Evolutionary conservation across 1,284 basidiomycete species (phyloP).

Genomic region (Acaromyces ingoldii): DNA sequence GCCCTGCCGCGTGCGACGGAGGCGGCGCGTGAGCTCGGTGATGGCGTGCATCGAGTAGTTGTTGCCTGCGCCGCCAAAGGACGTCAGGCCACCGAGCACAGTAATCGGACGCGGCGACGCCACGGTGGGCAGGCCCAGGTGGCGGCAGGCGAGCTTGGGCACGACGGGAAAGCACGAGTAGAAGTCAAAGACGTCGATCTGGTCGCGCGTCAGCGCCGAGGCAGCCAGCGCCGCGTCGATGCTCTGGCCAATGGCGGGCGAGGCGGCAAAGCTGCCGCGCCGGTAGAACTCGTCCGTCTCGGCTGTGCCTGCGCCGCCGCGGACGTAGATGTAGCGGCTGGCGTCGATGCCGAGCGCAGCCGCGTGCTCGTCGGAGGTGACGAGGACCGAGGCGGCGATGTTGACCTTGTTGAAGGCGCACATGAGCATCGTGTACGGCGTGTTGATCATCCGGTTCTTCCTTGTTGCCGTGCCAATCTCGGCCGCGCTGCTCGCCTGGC

Average conservation of each 20-base stretch:
- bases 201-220: neutral
- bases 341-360: neutral
- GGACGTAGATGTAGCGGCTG: neutral
- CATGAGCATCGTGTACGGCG: slow-evolving; percentile 4
- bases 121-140: neutral
- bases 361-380: neutral
- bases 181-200: slow-evolving; percentile 5
- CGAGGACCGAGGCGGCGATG: neutral
- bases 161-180: slow-evolving; percentile 6
- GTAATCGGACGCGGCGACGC: neutral
- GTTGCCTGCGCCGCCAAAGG: slow-evolving; percentile 5
- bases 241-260: neutral
- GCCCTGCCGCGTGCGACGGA: neutral
- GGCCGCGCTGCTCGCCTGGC: neutral
- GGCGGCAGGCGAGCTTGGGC: neutral
- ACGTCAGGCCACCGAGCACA: neutral
- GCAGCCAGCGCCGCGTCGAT: slow-evolving; percentile 3
- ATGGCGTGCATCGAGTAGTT: slow-evolving; percentile 7
- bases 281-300: slow-evolving; percentile 6
- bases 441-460: neutral
- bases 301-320: slow-evolving; percentile 2
- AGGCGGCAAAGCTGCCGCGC: neutral
- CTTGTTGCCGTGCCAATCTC: slow-evolving; percentile 3
- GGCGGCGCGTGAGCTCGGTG: neutral
- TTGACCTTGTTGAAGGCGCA: slow-evolving; percentile 7